Evolutionary conservation across 805 yeast species (phyloP), one percentile per base, ranked within the genome.

Genomic region (Kodamaea neixiangensis): DNA sequence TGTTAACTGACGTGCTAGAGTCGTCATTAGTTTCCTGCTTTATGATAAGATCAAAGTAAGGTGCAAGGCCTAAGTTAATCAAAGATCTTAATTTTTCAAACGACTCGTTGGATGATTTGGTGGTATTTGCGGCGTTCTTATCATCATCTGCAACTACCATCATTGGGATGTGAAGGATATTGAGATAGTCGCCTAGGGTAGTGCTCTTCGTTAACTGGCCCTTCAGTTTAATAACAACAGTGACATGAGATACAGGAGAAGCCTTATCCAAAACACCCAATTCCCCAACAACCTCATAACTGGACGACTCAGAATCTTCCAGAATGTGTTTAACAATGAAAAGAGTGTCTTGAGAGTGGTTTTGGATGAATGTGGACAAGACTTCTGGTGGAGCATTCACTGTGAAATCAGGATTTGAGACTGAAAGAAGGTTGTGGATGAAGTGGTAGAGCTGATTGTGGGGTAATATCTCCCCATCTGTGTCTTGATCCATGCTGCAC

Each of bases 11-110:
- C 14, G 54, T 52, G 2, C 38, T 52, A 1, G 33, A 34, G 21
- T 14, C 38, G 15, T 59, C 59, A 2, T 51, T 51, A 19, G 19
- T 47, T 33, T 40, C 51, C 39, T 37, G 54, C 4, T 29, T 42
- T 19, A 68, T 58, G 6, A 79, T 63, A 7, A 79, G 73, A 41
- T 87, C 89, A 60, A 91, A 86, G 55, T 84, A 82, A 0, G 94
- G 89, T 0, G 82, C 75, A 18, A 90, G 71, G 1, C 91, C 96
- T 35, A 79, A 68, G 48, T 77, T 78, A 18, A 90, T 65, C 21
- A 92, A 66, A 0, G 82, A 71, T 56, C 83, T 75, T n/a, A 91
- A 60, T 21, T 76, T 72, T 44, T 85, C 86, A 51, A 78, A 77
- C 1, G 76, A 53, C 7, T 61, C 67, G 51, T 55, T 55, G 47